Evolutionary conservation across 805 yeast species (phyloP).

Genomic region (Candida sphagnicola): DNA sequence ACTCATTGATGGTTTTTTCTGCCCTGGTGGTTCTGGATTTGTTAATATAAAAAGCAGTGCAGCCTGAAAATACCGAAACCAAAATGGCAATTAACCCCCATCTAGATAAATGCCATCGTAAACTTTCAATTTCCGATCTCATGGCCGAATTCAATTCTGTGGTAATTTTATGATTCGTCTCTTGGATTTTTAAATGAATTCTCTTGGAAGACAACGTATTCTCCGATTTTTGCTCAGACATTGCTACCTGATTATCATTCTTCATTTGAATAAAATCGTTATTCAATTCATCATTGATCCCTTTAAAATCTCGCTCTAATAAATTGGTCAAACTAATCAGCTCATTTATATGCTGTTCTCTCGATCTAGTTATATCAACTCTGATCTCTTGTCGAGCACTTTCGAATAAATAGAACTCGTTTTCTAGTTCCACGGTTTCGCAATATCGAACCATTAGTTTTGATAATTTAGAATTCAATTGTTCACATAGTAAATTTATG

Average conservation of each 20-base stretch:
- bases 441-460: slow-evolving; percentile 46
- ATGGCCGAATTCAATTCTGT: slow-evolving; percentile 78
- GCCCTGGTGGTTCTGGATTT: slow-evolving; percentile 12
- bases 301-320: slow-evolving; percentile 67
- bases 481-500: slow-evolving; percentile 44
- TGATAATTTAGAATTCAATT: slow-evolving; percentile 36
- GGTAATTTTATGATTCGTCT: slow-evolving; percentile 77
- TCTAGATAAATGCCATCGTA: slow-evolving; percentile 91
- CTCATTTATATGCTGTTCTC: slow-evolving; percentile 68
- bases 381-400: slow-evolving; percentile 87
- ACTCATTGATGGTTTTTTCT: slow-evolving; percentile 25
- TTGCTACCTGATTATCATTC: slow-evolving; percentile 77
- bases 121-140: slow-evolving; percentile 79
- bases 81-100: slow-evolving; percentile 79
- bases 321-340: slow-evolving; percentile 63
- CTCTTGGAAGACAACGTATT: slow-evolving; percentile 71
- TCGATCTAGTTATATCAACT: slow-evolving; percentile 68
- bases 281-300: slow-evolving; percentile 72
- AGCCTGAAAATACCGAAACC: slow-evolving; percentile 54
- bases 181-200: slow-evolving; percentile 70
- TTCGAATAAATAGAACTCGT: slow-evolving; percentile 82
- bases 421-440: slow-evolving; percentile 69
- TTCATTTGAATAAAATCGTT: slow-evolving; percentile 53
- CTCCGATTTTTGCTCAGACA: slow-evolving; percentile 82
- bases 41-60: slow-evolving; percentile 49